These are phyloP conservation scores for Starmerella gropengiesseri DNA, from an alignment of 805 yeast genomes.

Conservation along the genomic window DNA sequence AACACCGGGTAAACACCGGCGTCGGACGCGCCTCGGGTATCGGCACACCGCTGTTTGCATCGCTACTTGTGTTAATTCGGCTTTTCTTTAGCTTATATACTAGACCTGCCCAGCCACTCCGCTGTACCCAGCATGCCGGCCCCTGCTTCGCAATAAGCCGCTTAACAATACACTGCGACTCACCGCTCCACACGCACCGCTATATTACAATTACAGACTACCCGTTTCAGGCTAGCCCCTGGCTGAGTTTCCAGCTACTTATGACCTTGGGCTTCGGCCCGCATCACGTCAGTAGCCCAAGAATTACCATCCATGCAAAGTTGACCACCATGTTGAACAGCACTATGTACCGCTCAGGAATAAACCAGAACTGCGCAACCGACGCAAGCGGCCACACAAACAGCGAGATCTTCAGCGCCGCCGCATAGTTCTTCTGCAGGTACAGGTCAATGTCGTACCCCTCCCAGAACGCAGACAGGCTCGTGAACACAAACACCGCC, in stretches of 20 bases:
- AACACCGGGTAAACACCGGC: too few species aligned
- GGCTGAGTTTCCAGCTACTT: not conserved
- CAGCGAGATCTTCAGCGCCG: constrained; percentile 23
- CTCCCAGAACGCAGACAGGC: constrained; percentile 31
- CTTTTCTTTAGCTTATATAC: too few species aligned
- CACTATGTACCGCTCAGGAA: constrained; percentile 22
- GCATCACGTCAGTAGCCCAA: constrained; percentile 20
- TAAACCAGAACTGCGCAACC: constrained; percentile 19
- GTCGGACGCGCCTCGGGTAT: too few species aligned
- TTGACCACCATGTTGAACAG: constrained; percentile 21
- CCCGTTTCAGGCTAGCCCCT: too few species aligned
- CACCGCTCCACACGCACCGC: too few species aligned
- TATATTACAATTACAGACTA: too few species aligned
- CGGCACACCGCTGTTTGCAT: too few species aligned
- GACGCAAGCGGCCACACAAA: constrained; percentile 26
- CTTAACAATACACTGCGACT: too few species aligned
- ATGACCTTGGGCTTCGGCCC: not conserved
- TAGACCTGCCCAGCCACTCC: too few species aligned
- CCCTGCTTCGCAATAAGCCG: too few species aligned
- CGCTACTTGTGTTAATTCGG: too few species aligned
- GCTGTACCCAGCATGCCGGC: too few species aligned
- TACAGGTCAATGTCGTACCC: constrained; percentile 28
- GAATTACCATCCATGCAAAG: constrained; percentile 27
- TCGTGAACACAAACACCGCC: constrained; percentile 27
- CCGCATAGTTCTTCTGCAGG: constrained; percentile 24